Base-by-base conservation (phyloP, 1,284 basidiomycete genomes). In the Chalciporus piperatoides region DNA sequence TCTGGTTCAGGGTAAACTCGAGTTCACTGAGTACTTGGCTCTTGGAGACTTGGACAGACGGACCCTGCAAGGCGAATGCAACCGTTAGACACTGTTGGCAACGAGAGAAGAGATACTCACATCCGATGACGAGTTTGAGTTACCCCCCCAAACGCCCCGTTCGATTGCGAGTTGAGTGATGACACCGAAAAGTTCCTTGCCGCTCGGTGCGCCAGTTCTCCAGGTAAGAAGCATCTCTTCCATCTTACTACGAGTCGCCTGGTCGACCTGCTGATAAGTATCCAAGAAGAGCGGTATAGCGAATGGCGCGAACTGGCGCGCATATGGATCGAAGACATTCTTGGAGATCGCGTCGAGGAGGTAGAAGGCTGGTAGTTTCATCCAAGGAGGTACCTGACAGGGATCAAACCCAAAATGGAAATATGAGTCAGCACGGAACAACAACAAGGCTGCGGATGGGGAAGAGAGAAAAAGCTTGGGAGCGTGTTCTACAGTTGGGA, bases 261-360 rank as follows among this genome's bases (percentile, higher is more conserved):
- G 82, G 64, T 96, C 92, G 55, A 95, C 92, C 58, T 83, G 79
- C 48, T 79, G 77, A 69, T 97, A 96, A 25, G 92, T 85, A 56
- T 89, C 82, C 58, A 94, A 73, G 71, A 93, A 97, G 6, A 94
- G 72, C 19, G 80, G 77, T 45, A 85, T 82, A 51, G 92, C 84
- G 61, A 91, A 79, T 5, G 82, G 77, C 17, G 89, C 76, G 59
- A 95, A 92, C 53, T 82, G 79, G 52, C 83, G 81, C 23, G 90
- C 89, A 70, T 96, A 97, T 11, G 93, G 92, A 39, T 89, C 81
- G 56, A 84, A 93, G 36, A 94, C 84, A 71, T 97, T 97, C 71
- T 97, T 97, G 44, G 90, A 91, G 54, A 99, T 94, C 14, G 95
- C 95, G 65, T 99, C 97, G 63, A 99, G 78, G 10, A 98, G 80